These are phyloP conservation scores for Gremmenia infestans DNA, from an alignment of 2,329 filamentous ascomycete genomes.

Conservation along the genomic window DNA sequence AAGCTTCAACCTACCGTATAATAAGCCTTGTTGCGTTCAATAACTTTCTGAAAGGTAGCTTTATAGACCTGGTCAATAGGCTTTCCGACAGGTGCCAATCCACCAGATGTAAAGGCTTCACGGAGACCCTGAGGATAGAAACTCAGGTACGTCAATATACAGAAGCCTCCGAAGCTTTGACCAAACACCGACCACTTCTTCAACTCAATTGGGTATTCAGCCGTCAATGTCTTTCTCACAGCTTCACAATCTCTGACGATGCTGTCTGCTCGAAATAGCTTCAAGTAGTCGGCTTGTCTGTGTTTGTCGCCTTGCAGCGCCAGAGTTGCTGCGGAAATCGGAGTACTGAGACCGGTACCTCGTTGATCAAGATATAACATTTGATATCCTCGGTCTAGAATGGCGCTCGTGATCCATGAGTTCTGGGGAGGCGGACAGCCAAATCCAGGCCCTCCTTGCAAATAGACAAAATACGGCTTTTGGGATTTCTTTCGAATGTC, in stretches of 20 bases:
- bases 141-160: slow-evolving; percentile 76
- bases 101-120: slow-evolving; percentile 81
- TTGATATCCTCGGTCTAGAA: slow-evolving; percentile 79
- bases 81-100: slow-evolving; percentile 70
- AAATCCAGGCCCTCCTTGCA: slow-evolving; percentile 83
- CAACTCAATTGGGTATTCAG: slow-evolving; percentile 61
- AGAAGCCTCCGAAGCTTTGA: slow-evolving; percentile 90
- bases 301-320: slow-evolving; percentile 56
- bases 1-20: slow-evolving; percentile 10
- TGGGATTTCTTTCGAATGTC: slow-evolving; percentile 40
- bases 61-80: slow-evolving; percentile 71
- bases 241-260: slow-evolving; percentile 89
- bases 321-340: slow-evolving; percentile 70
- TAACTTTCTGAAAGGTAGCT: slow-evolving; percentile 64
- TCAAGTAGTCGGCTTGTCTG: slow-evolving; percentile 75
- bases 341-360: slow-evolving; percentile 79
- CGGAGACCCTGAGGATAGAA: slow-evolving; percentile 71
- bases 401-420: slow-evolving; percentile 61
- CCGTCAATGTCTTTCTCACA: slow-evolving; percentile 69
- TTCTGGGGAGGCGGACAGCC: slow-evolving; percentile 72
- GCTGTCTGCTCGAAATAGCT: slow-evolving; percentile 80
- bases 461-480: slow-evolving; percentile 62
- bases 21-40: slow-evolving; percentile 70
- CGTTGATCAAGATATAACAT: slow-evolving; percentile 85
- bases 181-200: slow-evolving; percentile 78